Base-by-base conservation (phyloP, 2,329 filamentous ascomycete genomes). In the Phaeomoniella chlamydospora region DNA sequence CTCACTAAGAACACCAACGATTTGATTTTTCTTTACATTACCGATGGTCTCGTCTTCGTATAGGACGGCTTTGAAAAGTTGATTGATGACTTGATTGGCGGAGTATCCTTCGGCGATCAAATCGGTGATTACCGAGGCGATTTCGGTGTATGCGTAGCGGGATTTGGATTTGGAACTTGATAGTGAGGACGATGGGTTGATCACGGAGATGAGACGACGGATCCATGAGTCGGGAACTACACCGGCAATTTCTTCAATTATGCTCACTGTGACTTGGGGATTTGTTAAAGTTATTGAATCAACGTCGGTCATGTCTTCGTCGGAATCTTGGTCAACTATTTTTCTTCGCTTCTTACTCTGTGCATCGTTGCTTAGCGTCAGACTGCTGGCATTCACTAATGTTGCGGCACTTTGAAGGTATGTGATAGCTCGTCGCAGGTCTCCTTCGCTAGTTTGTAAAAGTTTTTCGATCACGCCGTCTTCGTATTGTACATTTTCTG, bases 51-150 rank as follows among this genome's bases (percentile, higher is more conserved):
- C 90, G 50, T 94, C 85, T 52, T 74, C 83, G 22, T 26, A 26
- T 17, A 94, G 72, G 26, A 96, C 63, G 16, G 72, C 67, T 57
- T 90, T 80, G 51, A 94, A 96, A 30, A 94, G 64, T 68, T 94
- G 86, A 13, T 72, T 65, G 26, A 96, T 70, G 16, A 94, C 74
- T 58, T 96, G 90, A 4, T 78, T 77, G 15, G 88, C 90, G 55
- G 87, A 94, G 88, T 90, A 98, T 5, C 90, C 90, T 60, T 96
- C 90, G 0, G 88, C 88, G 33, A 96, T 78, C 66, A 98, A 77
- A 44, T 94, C 81, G 48, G 87, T 83, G 4, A 96, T 81, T 4
- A 84, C 77, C 44, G 75, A 76, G 0, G 85, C 76, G 12, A 98
- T 73, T 10, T 72, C 68, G 40, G 76, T 70, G 51, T 93, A 98